phyloP scores from a whole-genome alignment of 2,329 filamentous ascomycete genomes.

The Tolypocladium tropicale region DNA sequence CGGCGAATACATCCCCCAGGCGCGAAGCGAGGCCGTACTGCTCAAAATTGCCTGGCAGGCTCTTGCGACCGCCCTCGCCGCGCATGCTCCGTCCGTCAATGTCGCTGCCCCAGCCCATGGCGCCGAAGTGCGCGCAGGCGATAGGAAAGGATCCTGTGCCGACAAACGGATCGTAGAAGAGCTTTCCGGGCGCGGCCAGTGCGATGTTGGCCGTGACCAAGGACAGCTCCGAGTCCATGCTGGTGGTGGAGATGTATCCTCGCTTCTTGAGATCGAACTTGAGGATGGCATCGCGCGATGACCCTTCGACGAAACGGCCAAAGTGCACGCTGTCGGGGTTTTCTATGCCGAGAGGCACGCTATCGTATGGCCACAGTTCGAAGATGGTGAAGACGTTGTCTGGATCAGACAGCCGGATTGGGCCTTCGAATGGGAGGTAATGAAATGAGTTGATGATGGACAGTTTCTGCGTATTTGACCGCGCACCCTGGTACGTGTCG shows the following conservation, averaged over 20 bases:
- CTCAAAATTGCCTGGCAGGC: conserved; percentile 60
- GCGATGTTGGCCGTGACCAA: conserved; percentile 88
- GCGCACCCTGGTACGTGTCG: conserved; percentile 71
- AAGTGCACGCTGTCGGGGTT: conserved; percentile 55
- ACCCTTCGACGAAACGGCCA: conserved; percentile 58
- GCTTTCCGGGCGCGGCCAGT: conserved; percentile 66
- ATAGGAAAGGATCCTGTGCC: conserved; percentile 90
- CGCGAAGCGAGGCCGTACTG: conserved; percentile 63
- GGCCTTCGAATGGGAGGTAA: conserved; percentile 69
- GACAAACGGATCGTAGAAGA: conserved; percentile 93
- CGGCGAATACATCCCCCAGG: conserved; percentile 71
- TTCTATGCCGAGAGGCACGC: conserved; percentile 33
- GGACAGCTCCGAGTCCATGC: conserved; percentile 92
- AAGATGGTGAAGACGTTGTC: conserved; percentile 71
- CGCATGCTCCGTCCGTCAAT: conserved; percentile 87
- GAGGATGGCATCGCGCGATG: conserved; percentile 56
- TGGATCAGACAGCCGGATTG: conserved; percentile 64
- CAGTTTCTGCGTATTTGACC: conserved; percentile 51
- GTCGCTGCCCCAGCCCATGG: conserved; percentile 74
- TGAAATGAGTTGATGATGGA: conserved; percentile 72
- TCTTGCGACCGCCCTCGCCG: conserved; percentile 49
- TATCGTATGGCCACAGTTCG: conserved; percentile 63
- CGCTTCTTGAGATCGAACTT: conserved; percentile 89
- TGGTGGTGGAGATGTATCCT: conserved; percentile 88
- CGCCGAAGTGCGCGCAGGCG: conserved; percentile 84